phyloP scores from a whole-genome alignment of 371 early-diverging fungal species.

The Mortierella sp. region DNA sequence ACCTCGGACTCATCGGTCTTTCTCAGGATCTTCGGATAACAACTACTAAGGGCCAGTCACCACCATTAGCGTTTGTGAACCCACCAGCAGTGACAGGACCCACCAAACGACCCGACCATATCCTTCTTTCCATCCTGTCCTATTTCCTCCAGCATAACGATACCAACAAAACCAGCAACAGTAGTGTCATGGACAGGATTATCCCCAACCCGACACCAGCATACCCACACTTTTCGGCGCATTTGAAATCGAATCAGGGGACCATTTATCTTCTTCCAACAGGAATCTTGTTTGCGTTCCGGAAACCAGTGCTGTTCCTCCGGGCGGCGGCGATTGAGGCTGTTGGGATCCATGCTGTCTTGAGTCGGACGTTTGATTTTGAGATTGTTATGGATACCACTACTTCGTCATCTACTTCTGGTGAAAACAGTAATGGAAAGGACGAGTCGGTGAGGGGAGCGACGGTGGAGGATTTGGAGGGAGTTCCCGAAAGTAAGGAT shows the following conservation, averaged over 20 bases:
- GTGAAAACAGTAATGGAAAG: background rate
- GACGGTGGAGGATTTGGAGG: slow-evolving; percentile 44
- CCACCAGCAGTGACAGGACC: slow-evolving; percentile 9
- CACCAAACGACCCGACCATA: slow-evolving; percentile 31
- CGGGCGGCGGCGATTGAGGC: slow-evolving; percentile 35
- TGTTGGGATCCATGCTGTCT: slow-evolving; percentile 41
- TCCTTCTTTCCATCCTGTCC: slow-evolving; percentile 28
- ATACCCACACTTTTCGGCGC: slow-evolving; percentile 41
- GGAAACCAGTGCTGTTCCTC: slow-evolving; percentile 48
- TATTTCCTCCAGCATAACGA: slow-evolving; percentile 17
- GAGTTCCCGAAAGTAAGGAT: slow-evolving; percentile 30
- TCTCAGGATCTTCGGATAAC: slow-evolving; percentile 23
- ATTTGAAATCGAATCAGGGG: slow-evolving; percentile 51
- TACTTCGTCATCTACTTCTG: background rate
- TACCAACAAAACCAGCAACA: background rate
- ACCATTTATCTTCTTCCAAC: slow-evolving; percentile 53
- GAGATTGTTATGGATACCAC: slow-evolving; percentile 39
- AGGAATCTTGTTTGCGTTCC: slow-evolving; percentile 52
- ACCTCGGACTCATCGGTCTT: slow-evolving; percentile 26
- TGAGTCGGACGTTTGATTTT: slow-evolving; percentile 54
- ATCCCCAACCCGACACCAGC: slow-evolving; percentile 41
- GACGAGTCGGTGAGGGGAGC: background rate
- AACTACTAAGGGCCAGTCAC: background rate
- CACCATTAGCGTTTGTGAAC: slow-evolving; percentile 29
- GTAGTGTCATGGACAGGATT: slow-evolving; percentile 17